Conservation (phyloP, 441 rosid genomes). For the Erysimum cheiri region DNA sequence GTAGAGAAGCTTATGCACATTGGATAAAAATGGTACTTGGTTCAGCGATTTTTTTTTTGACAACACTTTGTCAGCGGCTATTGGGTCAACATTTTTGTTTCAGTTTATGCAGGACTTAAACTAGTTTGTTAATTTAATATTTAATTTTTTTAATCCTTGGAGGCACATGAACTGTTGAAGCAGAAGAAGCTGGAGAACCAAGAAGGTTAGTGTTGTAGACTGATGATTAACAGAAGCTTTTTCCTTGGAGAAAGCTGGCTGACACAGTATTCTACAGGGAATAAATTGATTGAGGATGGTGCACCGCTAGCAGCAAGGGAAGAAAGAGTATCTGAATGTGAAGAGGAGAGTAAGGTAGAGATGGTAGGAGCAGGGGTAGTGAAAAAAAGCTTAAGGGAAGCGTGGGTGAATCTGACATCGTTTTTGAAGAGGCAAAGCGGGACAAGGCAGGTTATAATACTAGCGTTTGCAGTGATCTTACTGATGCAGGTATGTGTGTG, state of each 20-base stretch:
- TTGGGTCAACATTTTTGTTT: constrained; percentile 30
- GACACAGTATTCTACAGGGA: constrained; percentile 37
- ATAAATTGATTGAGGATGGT: constrained; percentile 38
- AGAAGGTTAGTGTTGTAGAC: constrained; percentile 45
- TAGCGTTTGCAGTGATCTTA: constrained; percentile 79
- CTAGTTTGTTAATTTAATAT: background rate
- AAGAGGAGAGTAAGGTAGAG: constrained; percentile 38
- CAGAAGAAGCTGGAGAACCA: constrained; percentile 67
- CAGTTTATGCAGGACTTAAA: constrained; percentile 20
- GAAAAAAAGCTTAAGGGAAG: constrained; percentile 46
- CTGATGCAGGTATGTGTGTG: constrained; percentile 76
- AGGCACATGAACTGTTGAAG: constrained; percentile 84
- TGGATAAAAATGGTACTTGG: constrained; percentile 78
- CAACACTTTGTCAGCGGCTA: background rate
- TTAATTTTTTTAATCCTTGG: constrained; percentile 30
- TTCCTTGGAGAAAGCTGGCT: constrained; percentile 21
- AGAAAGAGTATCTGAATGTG: constrained; percentile 47
- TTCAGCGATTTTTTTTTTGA: background rate
- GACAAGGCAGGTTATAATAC: constrained; percentile 58
- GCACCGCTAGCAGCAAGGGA: constrained; percentile 41
- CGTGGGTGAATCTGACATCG: constrained; percentile 48
- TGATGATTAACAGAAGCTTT: constrained; percentile 16
- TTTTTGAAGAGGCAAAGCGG: constrained; percentile 61
- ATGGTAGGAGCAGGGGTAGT: constrained; percentile 49
- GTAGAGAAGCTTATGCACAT: constrained; percentile 78